Base-by-base conservation (phyloP, 495 filamentous ascomycete species). In the Penicillium riverlandense region DNA sequence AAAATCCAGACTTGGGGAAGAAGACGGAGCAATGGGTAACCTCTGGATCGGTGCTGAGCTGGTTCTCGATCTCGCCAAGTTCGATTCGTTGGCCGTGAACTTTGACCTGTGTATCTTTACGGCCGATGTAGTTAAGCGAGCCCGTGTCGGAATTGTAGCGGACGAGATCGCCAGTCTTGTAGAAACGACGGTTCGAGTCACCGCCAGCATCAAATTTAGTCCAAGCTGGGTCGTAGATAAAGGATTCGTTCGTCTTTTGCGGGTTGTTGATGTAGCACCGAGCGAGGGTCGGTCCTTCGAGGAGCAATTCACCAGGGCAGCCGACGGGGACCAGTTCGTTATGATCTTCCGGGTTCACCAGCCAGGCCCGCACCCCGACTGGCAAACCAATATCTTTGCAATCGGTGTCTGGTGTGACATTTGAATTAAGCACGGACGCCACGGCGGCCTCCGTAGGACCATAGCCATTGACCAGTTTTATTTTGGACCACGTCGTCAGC, bases 71-170 rank as follows among this genome's bases (percentile, higher is more conserved):
- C 48, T 86, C 82, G 2, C 74, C 77, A 11, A 85, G 61, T 53
- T 86, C 82, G 30, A 86, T 71, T 29, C 82, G 64, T 50, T 86
- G 82, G 9, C 82, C 82, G 33, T 78, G 74, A 12, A 84, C 61
- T 58, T 86, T 86, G n/a, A 83, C 76, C 51, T 84, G 80, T 1
- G 75, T 75, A 46, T 86, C 82, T 42, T 79, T 78, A 28, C 82
- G 66, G 35, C 81, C 81, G 12, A 85, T 60, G 58, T 80, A 84
- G 33, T 70, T 66, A n/a, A 84, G 58, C 8, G 63, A 67, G 8
- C 77, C 76, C 44, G 65, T 54, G 6, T 79, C 77, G n/a, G 77
- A 74, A 27, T 72, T 65, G 44, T 85, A 83, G 27, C 71, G 66
- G 7, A 80, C 80, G 28, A 84, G 52, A 52, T 86, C 82, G 4